Evolutionary conservation across 768 basidiomycete species (phyloP), one percentile per base, ranked within the genome.

Genomic region (Suillus bovinus): DNA sequence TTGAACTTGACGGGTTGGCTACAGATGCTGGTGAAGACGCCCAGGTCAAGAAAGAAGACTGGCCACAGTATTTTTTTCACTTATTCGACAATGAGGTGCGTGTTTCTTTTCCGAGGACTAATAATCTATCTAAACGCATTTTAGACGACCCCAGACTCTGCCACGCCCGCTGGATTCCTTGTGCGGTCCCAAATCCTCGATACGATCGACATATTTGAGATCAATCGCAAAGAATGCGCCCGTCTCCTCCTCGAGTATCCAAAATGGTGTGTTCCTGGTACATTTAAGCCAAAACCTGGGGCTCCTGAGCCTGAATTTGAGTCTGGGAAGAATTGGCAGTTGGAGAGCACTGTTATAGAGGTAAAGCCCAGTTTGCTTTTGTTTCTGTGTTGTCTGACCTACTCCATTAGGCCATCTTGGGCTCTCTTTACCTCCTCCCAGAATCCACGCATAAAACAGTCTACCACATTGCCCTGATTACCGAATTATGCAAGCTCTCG

Each of bases 191-290:
- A 86, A 27, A 74, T 97, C 11, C 76, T 86, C 8, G 95, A 98
- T 70, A 83, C 89, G 22, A 75, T 97, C 46, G 86, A 93, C 61
- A 90, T 98, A 17, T 99, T 93, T 69, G 96, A 99, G 73, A 85
- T 97, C 56, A 99, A 99, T 74, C 86, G 97, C 60, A 97, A 96
- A 73, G 97, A 99, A 69, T 91, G 90, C 66, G 96, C 97, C 1
- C 82, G 91, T 4, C 78, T 98, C 9, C 80, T 99, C 7, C 82
- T 97, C 50, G 90, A 94, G 72, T 88, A 91, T 60, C 91, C 93
- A 1, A 89, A 88, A 69, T 97, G 94, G 91, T 84, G 88, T 60
- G 71, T 86, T 5, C 79, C 83, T 3, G 93, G 93, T 5, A 94
- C 94, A 0, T 98, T 98, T 82, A 93, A 89, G 68, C 85, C 89